Evolutionary conservation across 2,329 filamentous ascomycete species (phyloP), one percentile per base, ranked within the genome.

Genomic region (Alternaria novae-zelandiae): DNA sequence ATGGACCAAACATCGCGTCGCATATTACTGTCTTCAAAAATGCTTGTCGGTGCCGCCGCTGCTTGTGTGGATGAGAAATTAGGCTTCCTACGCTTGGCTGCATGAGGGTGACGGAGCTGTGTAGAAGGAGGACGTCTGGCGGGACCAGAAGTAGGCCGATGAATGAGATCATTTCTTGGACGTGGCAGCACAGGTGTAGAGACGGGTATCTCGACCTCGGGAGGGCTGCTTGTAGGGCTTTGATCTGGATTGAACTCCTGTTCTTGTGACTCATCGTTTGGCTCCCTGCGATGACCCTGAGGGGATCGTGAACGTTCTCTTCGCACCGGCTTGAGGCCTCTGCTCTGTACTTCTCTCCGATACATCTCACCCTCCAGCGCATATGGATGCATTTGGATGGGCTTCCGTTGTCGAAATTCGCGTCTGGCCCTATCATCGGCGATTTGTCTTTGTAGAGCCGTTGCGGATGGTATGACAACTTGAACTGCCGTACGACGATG

Each of bases 371-470:
- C 78, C 53, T 85, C 83, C 21, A 83, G 66, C 21, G 81, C 69
- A 63, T 84, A 85, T 3, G 83, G 83, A 73, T 85, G 82, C 26
- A 85, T 67, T 65, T 85, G 83, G 50, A 83, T 83, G 13, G 83
- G 80, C 50, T 83, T 83, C 10, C 83, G 75, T 49, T 80, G 72
- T n/a, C 83, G 77, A 21, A 85, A 75, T 9, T 74, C 79, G 44
- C 82, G 75, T 28, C 59, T 64, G 32, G 64, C 55, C 43, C 63
- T 67, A 15, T 74, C 60, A 17, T 70, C 68, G 17, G 55, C 63
- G 43, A 67, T 64, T 15, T 68, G 63, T 10, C 50, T 58, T 43
- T 70, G 71, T 41, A 70, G 46, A 58, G 62, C 61, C 13, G 58
- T 68, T 25, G 72, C 70, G n/a, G 58, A 68, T 30, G 73, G 72